Evolutionary conservation across 176 grass and related monocot species (phyloP).

Genomic region (Thinopyrum elongatum): DNA sequence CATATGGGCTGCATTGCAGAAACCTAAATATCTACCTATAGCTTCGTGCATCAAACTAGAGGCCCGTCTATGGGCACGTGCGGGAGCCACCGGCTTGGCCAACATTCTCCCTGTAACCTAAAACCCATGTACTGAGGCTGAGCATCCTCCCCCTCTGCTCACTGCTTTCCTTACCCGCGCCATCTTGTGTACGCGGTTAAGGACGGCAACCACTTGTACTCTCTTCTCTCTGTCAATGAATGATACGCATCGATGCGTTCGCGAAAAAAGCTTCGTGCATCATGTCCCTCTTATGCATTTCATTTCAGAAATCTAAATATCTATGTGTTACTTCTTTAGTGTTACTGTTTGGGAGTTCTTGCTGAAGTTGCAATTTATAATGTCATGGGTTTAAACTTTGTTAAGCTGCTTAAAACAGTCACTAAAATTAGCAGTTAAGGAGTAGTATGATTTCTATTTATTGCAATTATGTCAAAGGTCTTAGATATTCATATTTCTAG

Average conservation of each 20-base stretch:
- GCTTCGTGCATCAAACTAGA: neutral
- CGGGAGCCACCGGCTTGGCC: no score
- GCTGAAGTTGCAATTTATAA: neutral
- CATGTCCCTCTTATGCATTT: neutral
- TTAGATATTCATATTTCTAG: conserved; percentile 5
- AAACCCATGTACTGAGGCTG: no score
- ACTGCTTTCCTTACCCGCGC: no score
- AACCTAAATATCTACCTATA: neutral
- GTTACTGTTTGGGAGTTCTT: neutral
- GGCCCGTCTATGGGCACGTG: no score
- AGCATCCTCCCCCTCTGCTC: no score
- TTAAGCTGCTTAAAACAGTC: neutral
- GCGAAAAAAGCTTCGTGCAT: neutral
- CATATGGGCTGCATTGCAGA: neutral
- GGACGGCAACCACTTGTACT: no score
- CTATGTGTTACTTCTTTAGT: neutral
- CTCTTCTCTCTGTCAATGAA: no score
- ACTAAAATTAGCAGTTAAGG: neutral
- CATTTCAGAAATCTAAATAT: conserved; percentile 9
- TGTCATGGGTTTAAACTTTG: neutral
- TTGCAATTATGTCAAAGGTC: neutral
- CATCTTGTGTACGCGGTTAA: no score
- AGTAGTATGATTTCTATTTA: neutral
- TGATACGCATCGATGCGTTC: no score
- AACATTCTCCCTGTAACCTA: no score